Evolutionary conservation across 2,329 filamentous ascomycete genomes (phyloP).

Genomic region (Cyphellophora attinorum): DNA sequence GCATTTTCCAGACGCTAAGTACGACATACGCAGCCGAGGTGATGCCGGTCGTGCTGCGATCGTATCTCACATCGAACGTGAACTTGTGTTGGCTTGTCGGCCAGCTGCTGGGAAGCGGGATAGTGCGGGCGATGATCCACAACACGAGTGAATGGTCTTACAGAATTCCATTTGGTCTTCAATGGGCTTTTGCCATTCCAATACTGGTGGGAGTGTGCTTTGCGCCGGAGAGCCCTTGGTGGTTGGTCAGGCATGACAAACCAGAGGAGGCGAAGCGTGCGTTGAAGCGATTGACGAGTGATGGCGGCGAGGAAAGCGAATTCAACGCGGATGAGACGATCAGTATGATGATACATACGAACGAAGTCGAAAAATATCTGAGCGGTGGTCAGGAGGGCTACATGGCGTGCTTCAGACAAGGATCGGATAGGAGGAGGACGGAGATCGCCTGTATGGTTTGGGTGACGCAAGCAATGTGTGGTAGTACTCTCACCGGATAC

Average conservation of each 20-base stretch:
- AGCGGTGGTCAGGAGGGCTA: constrained; percentile 22
- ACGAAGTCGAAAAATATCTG: constrained; percentile 28
- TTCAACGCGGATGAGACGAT: constrained; percentile 40
- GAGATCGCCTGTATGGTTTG: constrained; percentile 24
- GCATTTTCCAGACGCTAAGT: constrained; percentile 43
- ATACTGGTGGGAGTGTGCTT: constrained; percentile 34
- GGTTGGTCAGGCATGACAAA: constrained; percentile 34
- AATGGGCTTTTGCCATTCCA: constrained; percentile 43
- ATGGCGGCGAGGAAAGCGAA: constrained; percentile 24
- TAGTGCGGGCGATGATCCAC: constrained; percentile 33
- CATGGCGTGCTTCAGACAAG: constrained; percentile 27
- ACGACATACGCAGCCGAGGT: constrained; percentile 46
- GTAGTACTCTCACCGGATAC: constrained; percentile 23
- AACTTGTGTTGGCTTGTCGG: constrained; percentile 52
- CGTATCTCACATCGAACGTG: constrained; percentile 45
- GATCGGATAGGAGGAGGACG: constrained; percentile 23
- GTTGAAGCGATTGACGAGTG: constrained; percentile 31
- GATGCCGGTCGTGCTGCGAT: constrained; percentile 34
- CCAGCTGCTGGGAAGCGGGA: constrained; percentile 41
- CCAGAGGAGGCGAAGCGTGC: constrained; percentile 32
- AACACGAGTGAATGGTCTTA: constrained; percentile 38
- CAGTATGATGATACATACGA: constrained; percentile 49
- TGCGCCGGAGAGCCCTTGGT: constrained; percentile 44
- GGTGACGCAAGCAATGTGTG: constrained; percentile 24
- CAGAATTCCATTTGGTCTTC: constrained; percentile 40